Evolutionary conservation across 2,329 filamentous ascomycete genomes (phyloP).

Genomic region (Colletotrichum ledebouriae): DNA sequence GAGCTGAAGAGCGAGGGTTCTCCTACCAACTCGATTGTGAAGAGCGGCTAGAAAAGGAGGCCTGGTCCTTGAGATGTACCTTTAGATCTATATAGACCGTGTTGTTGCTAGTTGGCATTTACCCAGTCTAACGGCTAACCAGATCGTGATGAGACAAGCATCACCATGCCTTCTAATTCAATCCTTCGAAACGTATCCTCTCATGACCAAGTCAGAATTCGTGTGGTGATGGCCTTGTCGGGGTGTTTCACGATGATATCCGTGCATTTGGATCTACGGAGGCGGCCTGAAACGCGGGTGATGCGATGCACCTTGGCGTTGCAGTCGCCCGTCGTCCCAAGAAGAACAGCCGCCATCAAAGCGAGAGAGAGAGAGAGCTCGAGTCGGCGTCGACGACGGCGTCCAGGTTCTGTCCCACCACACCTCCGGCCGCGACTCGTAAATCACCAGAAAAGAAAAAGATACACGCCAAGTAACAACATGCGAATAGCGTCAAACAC

Average conservation of each 20-base stretch:
- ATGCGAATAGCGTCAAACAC: slow-evolving; percentile 32
- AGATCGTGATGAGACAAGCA: background rate
- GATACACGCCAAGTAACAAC: too few species aligned
- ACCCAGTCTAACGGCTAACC: background rate
- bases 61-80: background rate
- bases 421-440: background rate
- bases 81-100: slow-evolving; percentile 33
- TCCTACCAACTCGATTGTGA: slow-evolving; percentile 34
- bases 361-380: background rate
- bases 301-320: slow-evolving; percentile 39
- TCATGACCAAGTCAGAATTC: accelerated
- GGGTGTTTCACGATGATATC: slow-evolving; percentile 20
- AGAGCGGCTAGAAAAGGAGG: slow-evolving; percentile 29
- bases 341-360: slow-evolving; percentile 7
- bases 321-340: slow-evolving; percentile 2
- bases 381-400: background rate
- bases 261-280: slow-evolving; percentile 13
- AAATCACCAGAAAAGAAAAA: background rate
- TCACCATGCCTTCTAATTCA: slow-evolving; percentile 11
- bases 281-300: slow-evolving; percentile 33
- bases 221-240: background rate
- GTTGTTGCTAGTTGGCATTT: slow-evolving; percentile 9
- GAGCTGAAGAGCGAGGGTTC: slow-evolving; percentile 38
- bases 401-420: background rate
- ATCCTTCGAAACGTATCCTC: background rate